Evolutionary conservation across 139 green algal species (phyloP).

Genomic region (Zygnema cylindricum): DNA sequence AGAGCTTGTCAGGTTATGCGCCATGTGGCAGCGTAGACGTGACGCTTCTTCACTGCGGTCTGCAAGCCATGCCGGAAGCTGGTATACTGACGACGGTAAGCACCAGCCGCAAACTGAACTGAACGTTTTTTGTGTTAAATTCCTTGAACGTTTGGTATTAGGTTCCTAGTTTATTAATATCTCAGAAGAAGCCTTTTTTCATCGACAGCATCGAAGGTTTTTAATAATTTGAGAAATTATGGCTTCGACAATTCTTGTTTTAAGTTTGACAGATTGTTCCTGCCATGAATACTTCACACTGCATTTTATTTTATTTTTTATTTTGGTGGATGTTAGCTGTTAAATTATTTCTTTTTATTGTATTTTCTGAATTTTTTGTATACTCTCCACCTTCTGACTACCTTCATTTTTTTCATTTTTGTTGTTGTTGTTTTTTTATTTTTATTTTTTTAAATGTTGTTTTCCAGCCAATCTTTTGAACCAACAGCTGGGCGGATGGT

Average conservation of each 20-base stretch:
- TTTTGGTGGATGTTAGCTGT: too few relatives aligned
- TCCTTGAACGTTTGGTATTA: neutral
- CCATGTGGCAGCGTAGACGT: neutral
- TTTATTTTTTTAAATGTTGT: too few relatives aligned
- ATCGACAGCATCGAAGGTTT: neutral
- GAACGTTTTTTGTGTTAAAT: neutral
- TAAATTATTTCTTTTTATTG: too few relatives aligned
- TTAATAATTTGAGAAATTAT: neutral
- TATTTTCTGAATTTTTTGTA: too few relatives aligned
- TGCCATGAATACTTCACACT: too few relatives aligned
- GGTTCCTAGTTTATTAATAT: neutral
- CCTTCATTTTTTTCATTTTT: too few relatives aligned
- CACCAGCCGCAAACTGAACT: neutral
- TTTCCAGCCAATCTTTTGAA: constrained; percentile 25
- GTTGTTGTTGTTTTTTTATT: too few relatives aligned
- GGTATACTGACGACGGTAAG: constrained; percentile 39
- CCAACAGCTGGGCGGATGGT: constrained; percentile 29
- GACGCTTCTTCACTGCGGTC: neutral
- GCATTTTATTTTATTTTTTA: too few relatives aligned
- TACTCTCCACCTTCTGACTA: too few relatives aligned
- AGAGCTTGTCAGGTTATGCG: neutral
- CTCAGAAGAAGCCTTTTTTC: neutral
- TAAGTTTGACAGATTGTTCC: neutral
- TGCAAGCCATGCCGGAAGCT: constrained; percentile 36
- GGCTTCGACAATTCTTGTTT: neutral